Evolutionary conservation across 192 early-diverging fungal genomes (phyloP).

Genomic region (Mortierella antarctica): DNA sequence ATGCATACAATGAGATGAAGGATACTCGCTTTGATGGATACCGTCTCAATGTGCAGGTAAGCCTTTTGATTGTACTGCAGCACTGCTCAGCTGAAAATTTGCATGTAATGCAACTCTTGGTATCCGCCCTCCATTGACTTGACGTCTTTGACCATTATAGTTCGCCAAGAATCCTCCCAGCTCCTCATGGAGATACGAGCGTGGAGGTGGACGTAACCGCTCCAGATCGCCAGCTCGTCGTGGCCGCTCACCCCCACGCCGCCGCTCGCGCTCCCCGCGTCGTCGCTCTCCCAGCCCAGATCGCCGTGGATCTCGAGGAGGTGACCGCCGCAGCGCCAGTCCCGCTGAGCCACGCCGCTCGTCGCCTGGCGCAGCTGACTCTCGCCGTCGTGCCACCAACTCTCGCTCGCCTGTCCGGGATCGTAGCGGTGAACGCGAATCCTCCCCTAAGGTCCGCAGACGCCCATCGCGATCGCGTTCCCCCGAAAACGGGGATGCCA

Average conservation of each 20-base stretch:
- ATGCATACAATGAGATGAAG: slow-evolving; percentile 94
- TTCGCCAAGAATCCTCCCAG: slow-evolving; percentile 91
- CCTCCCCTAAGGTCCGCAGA: too few species aligned
- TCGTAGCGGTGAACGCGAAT: slow-evolving; percentile 18
- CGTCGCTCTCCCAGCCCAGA: slow-evolving; percentile 34
- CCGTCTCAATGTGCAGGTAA: slow-evolving; percentile 83
- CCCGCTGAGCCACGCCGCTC: too few species aligned
- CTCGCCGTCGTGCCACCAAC: slow-evolving; percentile 31
- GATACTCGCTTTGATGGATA: slow-evolving; percentile 82
- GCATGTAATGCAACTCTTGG: neutral
- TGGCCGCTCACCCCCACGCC: slow-evolving; percentile 14
- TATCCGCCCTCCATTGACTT: neutral
- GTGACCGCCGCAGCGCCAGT: too few species aligned
- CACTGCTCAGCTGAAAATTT: neutral
- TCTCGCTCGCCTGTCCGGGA: slow-evolving; percentile 46
- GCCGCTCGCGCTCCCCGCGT: slow-evolving; percentile 59
- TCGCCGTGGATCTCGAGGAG: slow-evolving; percentile 18
- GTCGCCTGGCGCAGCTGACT: slow-evolving; percentile 25
- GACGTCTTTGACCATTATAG: slow-evolving; percentile 24
- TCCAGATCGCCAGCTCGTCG: slow-evolving; percentile 44
- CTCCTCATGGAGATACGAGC: slow-evolving; percentile 83
- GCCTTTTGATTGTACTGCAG: neutral
- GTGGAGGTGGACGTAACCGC: slow-evolving; percentile 54
- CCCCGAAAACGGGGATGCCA: too few species aligned
- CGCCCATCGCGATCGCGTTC: too few species aligned